A percentile compares a stretch with the other conserved stretches of the same genome.
These are phyloP conservation scores for Kingdonia uniflora DNA, from an alignment of 164 flowering plant genomes.

Conservation along the genomic window DNA sequence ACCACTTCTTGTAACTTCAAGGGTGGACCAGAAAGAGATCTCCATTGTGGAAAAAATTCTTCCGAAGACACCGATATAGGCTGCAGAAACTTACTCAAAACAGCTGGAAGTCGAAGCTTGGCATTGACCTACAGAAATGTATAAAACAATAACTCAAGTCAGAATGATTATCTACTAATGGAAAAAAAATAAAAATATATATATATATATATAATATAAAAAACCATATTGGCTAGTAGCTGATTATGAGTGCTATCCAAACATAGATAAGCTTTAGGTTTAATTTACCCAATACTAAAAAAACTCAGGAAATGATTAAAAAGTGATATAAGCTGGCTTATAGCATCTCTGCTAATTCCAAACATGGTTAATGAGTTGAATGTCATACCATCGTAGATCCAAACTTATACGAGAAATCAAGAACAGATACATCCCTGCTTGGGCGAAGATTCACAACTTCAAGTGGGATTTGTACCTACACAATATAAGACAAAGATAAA, in stretches of 20 bases:
- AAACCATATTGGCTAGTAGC: too few relatives aligned
- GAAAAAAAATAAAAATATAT: too few relatives aligned
- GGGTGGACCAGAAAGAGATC: conserved; percentile 97
- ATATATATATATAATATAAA: too few relatives aligned
- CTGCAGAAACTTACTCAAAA: conserved; percentile 83
- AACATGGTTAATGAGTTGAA: background rate
- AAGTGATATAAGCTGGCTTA: too few relatives aligned
- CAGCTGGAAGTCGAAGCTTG: conserved; percentile 94
- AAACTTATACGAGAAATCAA: conserved; percentile 88
- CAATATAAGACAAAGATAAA: conserved; percentile 6
- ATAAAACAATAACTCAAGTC: conserved; percentile 9
- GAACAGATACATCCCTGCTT: conserved; percentile 95
- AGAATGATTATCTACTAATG: too few relatives aligned
- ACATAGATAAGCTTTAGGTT: too few relatives aligned
- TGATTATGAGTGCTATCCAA: too few relatives aligned
- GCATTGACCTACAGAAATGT: conserved; percentile 49
- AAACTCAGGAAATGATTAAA: too few relatives aligned
- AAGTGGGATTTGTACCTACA: conserved; percentile 90
- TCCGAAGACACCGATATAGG: conserved; percentile 73
- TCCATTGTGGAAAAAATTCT: conserved; percentile 98
- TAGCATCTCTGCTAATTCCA: too few relatives aligned
- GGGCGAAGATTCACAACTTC: conserved; percentile 81
- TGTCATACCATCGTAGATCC: conserved; percentile 19
- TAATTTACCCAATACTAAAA: too few relatives aligned
- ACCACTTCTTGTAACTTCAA: conserved; percentile 99